A percentile compares a stretch with the other conserved stretches of the same genome.
Evolutionary conservation across 1,139 yeast species (phyloP).

Genomic region (Geotrichum klebahnii): DNA sequence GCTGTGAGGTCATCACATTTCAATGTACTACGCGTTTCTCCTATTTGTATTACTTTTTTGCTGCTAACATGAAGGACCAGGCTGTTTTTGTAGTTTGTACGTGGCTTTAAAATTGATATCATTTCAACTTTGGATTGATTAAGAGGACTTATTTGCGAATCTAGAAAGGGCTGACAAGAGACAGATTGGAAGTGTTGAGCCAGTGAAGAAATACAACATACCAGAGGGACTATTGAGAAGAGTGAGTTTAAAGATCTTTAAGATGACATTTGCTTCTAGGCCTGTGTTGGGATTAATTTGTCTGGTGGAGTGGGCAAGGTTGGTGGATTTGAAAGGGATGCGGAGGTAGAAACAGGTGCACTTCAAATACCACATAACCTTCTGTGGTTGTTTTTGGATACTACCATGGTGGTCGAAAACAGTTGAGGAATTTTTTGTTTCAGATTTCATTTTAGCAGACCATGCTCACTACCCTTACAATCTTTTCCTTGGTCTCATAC

Average conservation of each 20-base stretch:
- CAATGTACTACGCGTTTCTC: too few species aligned
- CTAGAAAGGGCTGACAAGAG: conserved; percentile 48
- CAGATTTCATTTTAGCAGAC: not conserved
- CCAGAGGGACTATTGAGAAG: conserved; percentile 9
- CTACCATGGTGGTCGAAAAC: not conserved
- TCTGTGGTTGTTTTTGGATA: not conserved
- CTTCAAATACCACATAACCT: not conserved
- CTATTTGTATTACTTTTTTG: too few species aligned
- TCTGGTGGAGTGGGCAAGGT: not conserved
- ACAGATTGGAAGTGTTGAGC: not conserved
- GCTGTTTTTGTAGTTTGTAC: too few species aligned
- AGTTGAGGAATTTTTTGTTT: not conserved
- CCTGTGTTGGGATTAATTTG: not conserved
- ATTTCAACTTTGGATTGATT: conserved; percentile 9
- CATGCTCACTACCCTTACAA: conserved; percentile 3
- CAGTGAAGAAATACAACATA: not conserved
- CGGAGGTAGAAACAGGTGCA: not conserved
- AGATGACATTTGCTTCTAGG: not conserved
- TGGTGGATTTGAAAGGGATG: not conserved
- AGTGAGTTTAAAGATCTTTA: conserved; percentile 3
- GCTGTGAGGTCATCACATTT: too few species aligned
- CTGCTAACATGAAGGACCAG: too few species aligned
- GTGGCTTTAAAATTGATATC: conserved; percentile 2
- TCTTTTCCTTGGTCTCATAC: conserved; percentile 5
- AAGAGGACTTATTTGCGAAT: conserved; percentile 3